Evolutionary conservation across 2,329 filamentous ascomycete genomes (phyloP).

Genomic region (Sporothrix curviconia): DNA sequence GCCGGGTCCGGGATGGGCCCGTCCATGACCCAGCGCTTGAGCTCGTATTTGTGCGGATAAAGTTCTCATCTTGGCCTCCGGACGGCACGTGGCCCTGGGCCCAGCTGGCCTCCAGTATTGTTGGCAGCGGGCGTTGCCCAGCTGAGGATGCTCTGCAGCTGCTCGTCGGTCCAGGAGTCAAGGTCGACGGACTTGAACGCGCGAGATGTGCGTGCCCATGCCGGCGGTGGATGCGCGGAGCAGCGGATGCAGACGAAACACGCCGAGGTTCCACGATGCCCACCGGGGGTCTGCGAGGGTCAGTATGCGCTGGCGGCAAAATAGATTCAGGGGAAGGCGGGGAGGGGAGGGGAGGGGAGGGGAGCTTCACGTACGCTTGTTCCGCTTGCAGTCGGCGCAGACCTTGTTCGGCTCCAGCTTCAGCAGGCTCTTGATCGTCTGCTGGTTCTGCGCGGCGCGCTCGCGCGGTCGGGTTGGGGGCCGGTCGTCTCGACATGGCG

Average conservation of each 20-base stretch:
- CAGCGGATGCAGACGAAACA: slow-evolving; percentile 98
- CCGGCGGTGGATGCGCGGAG: slow-evolving; percentile 96
- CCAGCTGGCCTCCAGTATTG: slow-evolving; percentile 97
- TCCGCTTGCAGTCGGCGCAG: slow-evolving; percentile 97
- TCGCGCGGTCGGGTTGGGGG: slow-evolving; percentile 73
- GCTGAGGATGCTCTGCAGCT: slow-evolving; percentile 83
- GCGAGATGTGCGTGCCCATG: slow-evolving; percentile 97
- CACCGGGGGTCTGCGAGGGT: slow-evolving; percentile 76
- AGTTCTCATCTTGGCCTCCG: slow-evolving; percentile 99
- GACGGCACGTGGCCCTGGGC: slow-evolving; percentile 86
- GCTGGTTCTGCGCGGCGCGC: slow-evolving; percentile 85
- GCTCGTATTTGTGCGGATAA: slow-evolving; percentile 99
- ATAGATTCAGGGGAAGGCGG: neutral
- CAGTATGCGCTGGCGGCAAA: neutral
- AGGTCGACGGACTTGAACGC: slow-evolving; percentile 97
- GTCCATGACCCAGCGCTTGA: slow-evolving; percentile 99
- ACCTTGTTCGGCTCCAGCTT: slow-evolving; percentile 95
- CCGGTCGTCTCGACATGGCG: slow-evolving; percentile 69
- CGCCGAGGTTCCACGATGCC: slow-evolving; percentile 97
- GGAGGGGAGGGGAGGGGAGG: neutral
- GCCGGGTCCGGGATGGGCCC: slow-evolving; percentile 90
- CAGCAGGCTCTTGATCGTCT: slow-evolving; percentile 87
- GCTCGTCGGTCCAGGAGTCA: slow-evolving; percentile 97
- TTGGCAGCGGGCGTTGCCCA: slow-evolving; percentile 97
- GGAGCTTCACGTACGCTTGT: slow-evolving; percentile 67